Percentiles rank a stretch among this genome's conserved stretches.
phyloP scores from a whole-genome alignment of 352 stramenopile genomes.

The Globisporangium acanthophoron region DNA sequence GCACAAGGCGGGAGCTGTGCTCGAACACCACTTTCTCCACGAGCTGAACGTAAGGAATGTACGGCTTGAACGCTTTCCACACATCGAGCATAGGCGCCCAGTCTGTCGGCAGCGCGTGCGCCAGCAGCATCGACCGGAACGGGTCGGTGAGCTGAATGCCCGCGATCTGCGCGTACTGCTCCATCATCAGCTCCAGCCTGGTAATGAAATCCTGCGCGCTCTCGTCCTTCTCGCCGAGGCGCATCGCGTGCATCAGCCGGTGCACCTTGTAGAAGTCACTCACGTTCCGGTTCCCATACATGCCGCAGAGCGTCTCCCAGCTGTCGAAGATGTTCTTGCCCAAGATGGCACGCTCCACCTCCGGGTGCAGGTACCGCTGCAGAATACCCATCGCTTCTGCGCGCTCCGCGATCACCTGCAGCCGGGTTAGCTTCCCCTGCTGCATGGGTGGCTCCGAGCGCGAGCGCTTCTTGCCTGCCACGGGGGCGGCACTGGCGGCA shows the following conservation, averaged over 20 bases:
- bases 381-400: constrained; percentile 45
- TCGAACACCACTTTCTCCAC: constrained; percentile 28
- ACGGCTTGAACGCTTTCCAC: constrained; percentile 30
- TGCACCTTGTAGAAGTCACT: constrained; percentile 39
- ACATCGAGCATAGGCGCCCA: constrained; percentile 23
- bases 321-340: constrained; percentile 51
- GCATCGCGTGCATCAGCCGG: constrained; percentile 35
- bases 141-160: constrained; percentile 35
- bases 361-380: constrained; percentile 37
- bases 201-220: constrained; percentile 30
- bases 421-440: constrained; percentile 23
- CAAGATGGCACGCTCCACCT: constrained; percentile 38
- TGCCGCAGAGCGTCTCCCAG: constrained; percentile 34
- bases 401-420: constrained; percentile 32
- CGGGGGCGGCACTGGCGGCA: not conserved
- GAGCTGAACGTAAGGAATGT: constrained; percentile 35
- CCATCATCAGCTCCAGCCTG: constrained; percentile 31
- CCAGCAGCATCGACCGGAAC: constrained; percentile 31
- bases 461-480: constrained; percentile 5
- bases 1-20: constrained; percentile 10
- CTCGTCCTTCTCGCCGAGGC: constrained; percentile 35
- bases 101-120: constrained; percentile 23
- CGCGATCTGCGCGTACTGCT: constrained; percentile 32
- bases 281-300: constrained; percentile 31
- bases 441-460: not conserved